These are phyloP conservation scores for Lodderomyces beijingensis DNA, from an alignment of 1,139 yeast species.

Conservation along the genomic window DNA sequence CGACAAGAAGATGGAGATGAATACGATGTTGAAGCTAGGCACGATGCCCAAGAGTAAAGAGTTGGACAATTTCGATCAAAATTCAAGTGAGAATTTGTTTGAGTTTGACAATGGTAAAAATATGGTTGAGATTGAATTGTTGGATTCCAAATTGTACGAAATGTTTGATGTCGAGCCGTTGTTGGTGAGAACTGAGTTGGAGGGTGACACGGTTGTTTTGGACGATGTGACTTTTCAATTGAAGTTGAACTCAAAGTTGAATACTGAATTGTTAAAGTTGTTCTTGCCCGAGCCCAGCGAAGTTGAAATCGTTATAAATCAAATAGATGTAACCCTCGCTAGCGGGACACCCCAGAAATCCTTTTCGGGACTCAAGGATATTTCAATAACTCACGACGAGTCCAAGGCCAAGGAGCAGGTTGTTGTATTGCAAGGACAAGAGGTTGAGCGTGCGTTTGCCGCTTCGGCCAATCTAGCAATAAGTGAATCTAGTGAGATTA, in stretches of 20 bases:
- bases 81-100: conserved; percentile 2
- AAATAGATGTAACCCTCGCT: conserved; percentile 11
- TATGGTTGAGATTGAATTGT: conserved; percentile 7
- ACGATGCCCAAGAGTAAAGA: conserved; percentile 5
- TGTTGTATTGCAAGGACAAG: conserved; percentile 8
- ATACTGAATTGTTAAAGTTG: conserved; percentile 10
- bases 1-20: conserved; percentile 8
- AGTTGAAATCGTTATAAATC: conserved; percentile 13
- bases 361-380: conserved; percentile 9
- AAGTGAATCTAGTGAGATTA: neutral
- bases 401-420: conserved; percentile 3
- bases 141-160: conserved; percentile 10
- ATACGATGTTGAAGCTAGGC: conserved; percentile 12
- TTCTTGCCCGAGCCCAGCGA: conserved; percentile 12
- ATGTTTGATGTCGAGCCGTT: conserved; percentile 15
- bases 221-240: conserved; percentile 21
- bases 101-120: conserved; percentile 1
- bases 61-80: neutral
- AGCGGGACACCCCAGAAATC: conserved; percentile 7
- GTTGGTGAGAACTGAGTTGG: conserved; percentile 9
- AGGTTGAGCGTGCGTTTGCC: conserved; percentile 11
- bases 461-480: conserved; percentile 10
- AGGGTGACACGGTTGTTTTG: conserved; percentile 15
- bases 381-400: conserved; percentile 11
- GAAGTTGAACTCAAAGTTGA: conserved; percentile 12